Conservation (phyloP, 148 eudicot genomes). For the Rhododendron ovatum region DNA sequence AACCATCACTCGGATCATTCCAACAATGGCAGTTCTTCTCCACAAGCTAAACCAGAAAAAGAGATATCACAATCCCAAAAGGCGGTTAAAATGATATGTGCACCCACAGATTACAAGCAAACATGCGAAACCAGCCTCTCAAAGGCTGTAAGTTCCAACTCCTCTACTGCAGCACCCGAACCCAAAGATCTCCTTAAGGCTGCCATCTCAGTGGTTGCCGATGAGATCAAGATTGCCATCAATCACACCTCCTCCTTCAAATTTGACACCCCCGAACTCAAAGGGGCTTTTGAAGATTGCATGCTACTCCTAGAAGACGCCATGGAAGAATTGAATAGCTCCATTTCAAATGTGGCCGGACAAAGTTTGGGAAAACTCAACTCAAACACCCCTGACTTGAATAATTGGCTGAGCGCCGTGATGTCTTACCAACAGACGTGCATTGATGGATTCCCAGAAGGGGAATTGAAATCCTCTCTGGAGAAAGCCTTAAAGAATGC, state of each 20-base stretch:
- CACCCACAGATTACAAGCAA: conserved; percentile 49
- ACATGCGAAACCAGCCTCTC: conserved; percentile 46
- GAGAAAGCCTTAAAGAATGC: conserved; percentile 32
- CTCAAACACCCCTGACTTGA: conserved; percentile 34
- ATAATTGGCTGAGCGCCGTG: conserved; percentile 83
- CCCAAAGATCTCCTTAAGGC: conserved; percentile 56
- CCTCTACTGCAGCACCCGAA: conserved; percentile 11
- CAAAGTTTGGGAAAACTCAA: conserved; percentile 11
- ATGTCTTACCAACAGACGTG: conserved; percentile 76
- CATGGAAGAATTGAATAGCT: conserved; percentile 48
- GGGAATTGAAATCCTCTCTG: conserved; percentile 31
- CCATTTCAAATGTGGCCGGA: conserved; percentile 22
- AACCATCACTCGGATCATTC: neutral
- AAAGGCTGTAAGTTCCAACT: conserved; percentile 28
- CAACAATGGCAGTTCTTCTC: neutral
- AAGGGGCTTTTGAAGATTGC: conserved; percentile 66
- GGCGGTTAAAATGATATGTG: conserved; percentile 46
- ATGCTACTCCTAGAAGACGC: conserved; percentile 55
- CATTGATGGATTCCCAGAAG: conserved; percentile 67
- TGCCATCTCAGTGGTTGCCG: conserved; percentile 39
- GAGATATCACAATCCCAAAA: conserved; percentile 19
- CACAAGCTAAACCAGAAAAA: neutral
- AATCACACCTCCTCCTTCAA: conserved; percentile 26
- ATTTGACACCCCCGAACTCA: conserved; percentile 38
- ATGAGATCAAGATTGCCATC: conserved; percentile 41